Percentiles rank a stretch among this genome's conserved stretches.
These are phyloP conservation scores for Hirsutella minnesotensis DNA, from an alignment of 2,329 filamentous ascomycete species.

Conservation along the genomic window DNA sequence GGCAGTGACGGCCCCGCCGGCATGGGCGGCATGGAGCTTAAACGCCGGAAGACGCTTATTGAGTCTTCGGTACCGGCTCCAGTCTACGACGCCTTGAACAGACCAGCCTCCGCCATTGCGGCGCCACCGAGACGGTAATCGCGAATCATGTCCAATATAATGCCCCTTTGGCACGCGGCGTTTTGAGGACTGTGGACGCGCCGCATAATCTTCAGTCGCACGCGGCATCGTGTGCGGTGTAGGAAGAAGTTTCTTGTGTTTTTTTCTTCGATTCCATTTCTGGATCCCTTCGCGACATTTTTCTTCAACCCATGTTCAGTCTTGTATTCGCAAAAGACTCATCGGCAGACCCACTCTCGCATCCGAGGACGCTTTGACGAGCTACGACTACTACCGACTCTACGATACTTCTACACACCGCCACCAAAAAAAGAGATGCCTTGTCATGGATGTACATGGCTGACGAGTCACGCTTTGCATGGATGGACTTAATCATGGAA, in stretches of 20 bases:
- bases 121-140: conserved; percentile 26
- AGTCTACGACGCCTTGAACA: conserved; percentile 36
- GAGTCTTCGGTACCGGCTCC: conserved; percentile 43
- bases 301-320: conserved; percentile 10
- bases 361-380: conserved; percentile 15
- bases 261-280: conserved; percentile 6
- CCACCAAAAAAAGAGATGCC: conserved; percentile 11
- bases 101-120: conserved; percentile 32
- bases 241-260: conserved; percentile 6
- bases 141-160: neutral
- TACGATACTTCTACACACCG: conserved; percentile 13
- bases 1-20: conserved; percentile 36
- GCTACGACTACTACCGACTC: conserved; percentile 24
- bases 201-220: neutral
- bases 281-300: conserved; percentile 7
- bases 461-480: conserved; percentile 33
- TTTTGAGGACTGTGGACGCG: neutral
- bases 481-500: conserved; percentile 22
- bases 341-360: conserved; percentile 14
- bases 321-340: conserved; percentile 18
- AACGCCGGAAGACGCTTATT: conserved; percentile 69
- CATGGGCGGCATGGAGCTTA: conserved; percentile 47
- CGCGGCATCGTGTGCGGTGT: conserved; percentile 5
- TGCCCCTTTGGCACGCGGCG: neutral
- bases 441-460: conserved; percentile 27